Evolutionary conservation across 495 filamentous ascomycete species (phyloP), one percentile per base, ranked within the genome.

Genomic region (Hypoxylon intermedium): DNA sequence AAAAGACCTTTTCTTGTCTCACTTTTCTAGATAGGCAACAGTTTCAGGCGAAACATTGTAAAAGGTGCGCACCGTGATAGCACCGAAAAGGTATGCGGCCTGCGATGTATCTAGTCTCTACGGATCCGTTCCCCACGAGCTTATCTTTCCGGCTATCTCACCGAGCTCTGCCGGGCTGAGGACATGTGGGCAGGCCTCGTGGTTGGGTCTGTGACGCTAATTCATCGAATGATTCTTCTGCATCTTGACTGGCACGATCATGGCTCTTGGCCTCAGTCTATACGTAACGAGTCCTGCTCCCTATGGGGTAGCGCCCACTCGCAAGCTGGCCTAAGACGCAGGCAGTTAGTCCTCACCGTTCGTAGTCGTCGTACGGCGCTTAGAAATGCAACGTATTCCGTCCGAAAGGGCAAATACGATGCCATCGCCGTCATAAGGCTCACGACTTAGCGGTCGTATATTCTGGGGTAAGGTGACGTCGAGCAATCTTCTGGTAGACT

Each of bases 41-140:
- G 5, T 19, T 38, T 38, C 15, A 15, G 15, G 16, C 36, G 34
- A 15, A 38, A 15, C 2, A 7, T 7, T 3, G 13, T 13, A 2
- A 37, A 13, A 28, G 47, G 55, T 52, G 52, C 59, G 59, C 34
- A 48, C 59, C 59, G 53, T 56, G 59, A 53, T 47, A 51, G 5
- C 26, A 40, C 53, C 59, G 59, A 63, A 28, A n/a, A 16, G 23
- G 36, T 34, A 26, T 38, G 52, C 30, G 28, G 30, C 26, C 20
- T 38, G 24, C 36, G 26, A 33, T 49, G 47, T 41, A 36, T 21
- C n/a, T n/a, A n/a, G n/a, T n/a, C n/a, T 53, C 33, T 26, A 20
- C 28, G 9, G 5, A 53, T 21, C 45, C 28, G 6, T 15, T 43
- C 21, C 52, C 59, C 42, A 50, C 44, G 44, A 50, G 21, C 13